Base-by-base conservation (phyloP, 768 basidiomycete genomes). In the Suillus luteus region DNA sequence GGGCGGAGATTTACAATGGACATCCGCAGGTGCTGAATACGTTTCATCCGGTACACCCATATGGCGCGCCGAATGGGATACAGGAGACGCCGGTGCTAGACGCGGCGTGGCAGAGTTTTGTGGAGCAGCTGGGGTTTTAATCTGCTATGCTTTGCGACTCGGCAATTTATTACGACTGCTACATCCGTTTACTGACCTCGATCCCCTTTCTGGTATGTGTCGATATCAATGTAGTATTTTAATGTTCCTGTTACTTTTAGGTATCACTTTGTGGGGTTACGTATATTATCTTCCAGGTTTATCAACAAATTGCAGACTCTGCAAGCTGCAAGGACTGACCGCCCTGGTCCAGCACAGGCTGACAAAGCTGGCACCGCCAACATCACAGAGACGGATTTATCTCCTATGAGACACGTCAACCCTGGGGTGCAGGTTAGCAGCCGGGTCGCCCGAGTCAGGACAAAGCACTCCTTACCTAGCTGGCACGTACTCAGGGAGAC, bases 71-170 rank as follows among this genome's bases (percentile, higher is more conserved):
- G 3, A 49, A 65, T 24, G 67, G 51, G 48, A 59, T 60, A 54
- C 62, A 48, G 15, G 68, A 68, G 46, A 68, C 78, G 15, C 79
- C 80, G 1, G 77, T 80, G 37, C 67, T 89, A 61, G 86, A 90
- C 69, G 75, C 86, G 19, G 82, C 86, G 1, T 91, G 88, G 88
- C 83, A 85, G 70, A 83, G 79, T 65, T 86, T 91, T 51, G 84
- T 88, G 51, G 86, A 89, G 71, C 89, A 90, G 67, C 77, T 91
- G 51, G 89, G 89, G 2, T 82, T 82, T 64, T 80, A 63, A 22
- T 44, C 19, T 48, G 33, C 5, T n/a, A 19, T 48, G 24, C 15
- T 27, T 33, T 40, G 11, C 2, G 19, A n/a, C 55, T 22, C 7
- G n/a, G n/a, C 27, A 17, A 57, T 8, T 38, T 38, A 57, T 38